Percentiles rank a stretch among this genome's conserved stretches.
phyloP scores from a whole-genome alignment of 2,329 filamentous ascomycete species.

The Fusarium virguliforme region DNA sequence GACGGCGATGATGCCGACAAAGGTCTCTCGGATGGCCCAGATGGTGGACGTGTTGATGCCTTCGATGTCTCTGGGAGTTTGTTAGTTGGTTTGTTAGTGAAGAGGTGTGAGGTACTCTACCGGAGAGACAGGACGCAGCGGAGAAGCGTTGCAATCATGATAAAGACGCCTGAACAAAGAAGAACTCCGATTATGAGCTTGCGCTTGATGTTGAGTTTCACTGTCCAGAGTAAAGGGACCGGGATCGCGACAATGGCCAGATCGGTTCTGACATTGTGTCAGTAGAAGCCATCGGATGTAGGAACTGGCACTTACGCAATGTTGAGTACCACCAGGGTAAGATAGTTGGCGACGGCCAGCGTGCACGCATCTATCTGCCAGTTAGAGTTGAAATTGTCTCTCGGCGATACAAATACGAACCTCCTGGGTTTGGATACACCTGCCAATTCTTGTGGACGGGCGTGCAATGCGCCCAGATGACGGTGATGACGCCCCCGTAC shows the following conservation, averaged over 20 bases:
- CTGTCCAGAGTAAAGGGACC: constrained; percentile 59
- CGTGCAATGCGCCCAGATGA: constrained; percentile 57
- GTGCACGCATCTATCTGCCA: constrained; percentile 54
- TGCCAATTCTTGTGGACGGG: constrained; percentile 60
- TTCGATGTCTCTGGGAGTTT: constrained; percentile 48
- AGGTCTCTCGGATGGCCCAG: constrained; percentile 63
- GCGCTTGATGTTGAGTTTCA: constrained; percentile 56
- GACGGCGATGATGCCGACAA: constrained; percentile 62
- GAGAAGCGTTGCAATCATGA: constrained; percentile 60
- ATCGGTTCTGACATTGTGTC: constrained; percentile 56
- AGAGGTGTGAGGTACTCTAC: background rate
- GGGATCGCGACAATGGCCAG: constrained; percentile 59
- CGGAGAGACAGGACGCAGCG: constrained; percentile 59
- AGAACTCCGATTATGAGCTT: constrained; percentile 59
- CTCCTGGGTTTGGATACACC: constrained; percentile 59
- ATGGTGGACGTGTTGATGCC: constrained; percentile 59
- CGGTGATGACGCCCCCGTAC: constrained; percentile 55
- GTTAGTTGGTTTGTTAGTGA: background rate
- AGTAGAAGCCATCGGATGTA: constrained; percentile 13
- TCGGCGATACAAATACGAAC: constrained; percentile 42
- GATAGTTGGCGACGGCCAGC: constrained; percentile 56
- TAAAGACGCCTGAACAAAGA: constrained; percentile 62
- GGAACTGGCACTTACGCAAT: constrained; percentile 51
- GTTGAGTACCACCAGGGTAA: constrained; percentile 57
- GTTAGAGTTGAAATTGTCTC: constrained; percentile 9